phyloP scores from a whole-genome alignment of 805 yeast species.

The Yamadazyma insecticola region DNA sequence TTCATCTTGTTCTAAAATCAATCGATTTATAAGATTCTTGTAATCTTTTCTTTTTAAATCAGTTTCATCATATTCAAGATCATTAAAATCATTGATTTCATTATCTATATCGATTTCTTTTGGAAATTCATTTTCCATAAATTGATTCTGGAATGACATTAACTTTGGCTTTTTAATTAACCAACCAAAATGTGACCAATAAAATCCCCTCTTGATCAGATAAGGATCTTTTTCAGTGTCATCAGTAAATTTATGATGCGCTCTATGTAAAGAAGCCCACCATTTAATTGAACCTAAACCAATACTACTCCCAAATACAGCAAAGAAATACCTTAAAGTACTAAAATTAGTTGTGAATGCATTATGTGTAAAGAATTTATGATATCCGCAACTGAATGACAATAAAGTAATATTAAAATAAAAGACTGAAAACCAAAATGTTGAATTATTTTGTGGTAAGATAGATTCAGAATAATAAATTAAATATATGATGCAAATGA shows the following conservation, averaged over 20 bases:
- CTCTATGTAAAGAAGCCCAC: conserved; percentile 83
- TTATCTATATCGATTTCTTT: conserved; percentile 1
- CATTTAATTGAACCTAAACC: conserved; percentile 73
- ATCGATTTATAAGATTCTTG: conserved; percentile 13
- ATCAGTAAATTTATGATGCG: conserved; percentile 80
- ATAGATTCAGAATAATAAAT: conserved; percentile 15
- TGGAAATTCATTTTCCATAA: conserved; percentile 10
- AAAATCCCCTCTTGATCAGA: conserved; percentile 72
- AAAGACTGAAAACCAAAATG: conserved; percentile 24
- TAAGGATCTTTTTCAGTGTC: conserved; percentile 91
- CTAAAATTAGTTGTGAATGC: conserved; percentile 24
- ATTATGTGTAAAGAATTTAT: conserved; percentile 38
- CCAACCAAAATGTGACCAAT: conserved; percentile 90
- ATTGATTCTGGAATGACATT: conserved; percentile 14
- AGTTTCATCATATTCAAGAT: conserved; percentile 25
- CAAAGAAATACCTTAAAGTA: conserved; percentile 45
- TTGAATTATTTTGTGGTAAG: conserved; percentile 19
- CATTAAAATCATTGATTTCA: conserved; percentile 1
- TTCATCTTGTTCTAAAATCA: conserved; percentile 34
- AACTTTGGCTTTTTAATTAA: conserved; percentile 56
- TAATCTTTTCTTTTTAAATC: conserved; percentile 13
- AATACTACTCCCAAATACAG: conserved; percentile 63
- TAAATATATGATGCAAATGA: conserved; percentile 23
- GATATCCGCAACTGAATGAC: conserved; percentile 41
- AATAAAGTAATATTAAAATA: conserved; percentile 34